A percentile compares a stretch with the other conserved stretches of the same genome.
These are phyloP conservation scores for Ophiostoma australiae DNA, from an alignment of 2,329 filamentous ascomycete genomes.

Conservation along the genomic window DNA sequence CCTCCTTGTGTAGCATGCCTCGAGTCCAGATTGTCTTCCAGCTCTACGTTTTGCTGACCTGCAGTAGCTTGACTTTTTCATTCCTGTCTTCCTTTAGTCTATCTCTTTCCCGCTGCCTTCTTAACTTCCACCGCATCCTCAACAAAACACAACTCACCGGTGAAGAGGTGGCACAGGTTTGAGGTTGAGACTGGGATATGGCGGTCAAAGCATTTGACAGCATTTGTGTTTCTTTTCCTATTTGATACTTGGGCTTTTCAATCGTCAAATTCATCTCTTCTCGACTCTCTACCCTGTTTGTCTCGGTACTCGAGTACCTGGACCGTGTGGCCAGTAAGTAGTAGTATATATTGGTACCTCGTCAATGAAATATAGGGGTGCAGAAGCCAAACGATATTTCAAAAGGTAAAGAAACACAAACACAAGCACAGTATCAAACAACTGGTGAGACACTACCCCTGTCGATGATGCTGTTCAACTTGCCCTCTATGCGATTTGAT, in stretches of 20 bases:
- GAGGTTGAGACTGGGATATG: conserved; percentile 12
- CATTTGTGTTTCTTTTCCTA: neutral
- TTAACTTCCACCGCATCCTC: neutral
- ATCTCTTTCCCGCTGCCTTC: neutral
- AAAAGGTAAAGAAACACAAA: neutral
- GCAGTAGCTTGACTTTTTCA: neutral
- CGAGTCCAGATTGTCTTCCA: neutral
- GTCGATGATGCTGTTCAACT: conserved; percentile 10
- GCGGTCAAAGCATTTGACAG: conserved; percentile 11
- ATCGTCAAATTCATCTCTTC: neutral
- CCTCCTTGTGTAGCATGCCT: neutral
- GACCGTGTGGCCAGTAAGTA: neutral
- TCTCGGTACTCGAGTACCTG: conserved; percentile 6
- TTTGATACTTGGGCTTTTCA: neutral
- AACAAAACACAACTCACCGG: conserved; percentile 14
- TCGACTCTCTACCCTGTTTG: neutral
- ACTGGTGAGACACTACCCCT: conserved; percentile 12
- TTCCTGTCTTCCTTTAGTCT: neutral
- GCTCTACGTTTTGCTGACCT: neutral
- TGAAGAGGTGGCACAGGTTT: conserved; percentile 2
- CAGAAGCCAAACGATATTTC: neutral
- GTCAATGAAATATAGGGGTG: neutral
- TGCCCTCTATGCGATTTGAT: neutral
- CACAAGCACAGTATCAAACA: conserved; percentile 10
- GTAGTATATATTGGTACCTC: neutral